Base-by-base conservation (phyloP, 2,329 filamentous ascomycete species). In the Talaromyces sp. region DNA sequence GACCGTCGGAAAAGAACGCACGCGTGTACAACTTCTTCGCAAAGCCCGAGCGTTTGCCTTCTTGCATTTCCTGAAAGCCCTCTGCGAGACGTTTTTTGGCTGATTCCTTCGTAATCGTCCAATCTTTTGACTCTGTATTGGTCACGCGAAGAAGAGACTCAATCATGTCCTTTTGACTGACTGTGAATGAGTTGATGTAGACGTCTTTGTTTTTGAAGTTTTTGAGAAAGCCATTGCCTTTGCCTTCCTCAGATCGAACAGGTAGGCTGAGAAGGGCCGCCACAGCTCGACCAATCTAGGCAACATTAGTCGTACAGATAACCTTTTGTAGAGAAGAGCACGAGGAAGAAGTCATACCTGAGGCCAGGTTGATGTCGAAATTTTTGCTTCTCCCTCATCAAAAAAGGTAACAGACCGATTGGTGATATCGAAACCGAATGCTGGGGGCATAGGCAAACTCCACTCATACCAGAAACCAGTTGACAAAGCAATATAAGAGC, bases 131-230 rank as follows among this genome's bases (percentile, higher is more conserved):
- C 1, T 76, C 82, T 0, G 82, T 85, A 0, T 81, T 81, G 0
- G 83, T 82, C 2, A 86, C 86, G 0, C 83, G 81, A 67, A 86
- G 79, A 14, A 87, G 73, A 16, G 81, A 82, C 46, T 83, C 81
- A 59, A 90, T 79, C 77, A 90, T 89, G 6, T 90, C 87, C 12
- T 80, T 79, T 21, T 90, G 88, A 63, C 72, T 91, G 88, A 86
- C 67, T 9, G 76, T 72, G 75, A 88, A 90, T 64, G 83, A 86
- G 9, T 77, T 79, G 14, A 87, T 67, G 67, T 80, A 84, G 1
- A 88, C 69, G 0, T 68, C 66, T 58, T 80, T 79, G 71, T 87
- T 84, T 9, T 6, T 76, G 2, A 72, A 67, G 8, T 73, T 72
- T 11, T 67, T 68, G 33, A 79, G 76, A 1, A 70, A 70, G 40